A percentile compares a stretch with the other conserved stretches of the same genome.
Conservation (phyloP, 2,329 filamentous ascomycete genomes). For the Nemania diffusa region DNA sequence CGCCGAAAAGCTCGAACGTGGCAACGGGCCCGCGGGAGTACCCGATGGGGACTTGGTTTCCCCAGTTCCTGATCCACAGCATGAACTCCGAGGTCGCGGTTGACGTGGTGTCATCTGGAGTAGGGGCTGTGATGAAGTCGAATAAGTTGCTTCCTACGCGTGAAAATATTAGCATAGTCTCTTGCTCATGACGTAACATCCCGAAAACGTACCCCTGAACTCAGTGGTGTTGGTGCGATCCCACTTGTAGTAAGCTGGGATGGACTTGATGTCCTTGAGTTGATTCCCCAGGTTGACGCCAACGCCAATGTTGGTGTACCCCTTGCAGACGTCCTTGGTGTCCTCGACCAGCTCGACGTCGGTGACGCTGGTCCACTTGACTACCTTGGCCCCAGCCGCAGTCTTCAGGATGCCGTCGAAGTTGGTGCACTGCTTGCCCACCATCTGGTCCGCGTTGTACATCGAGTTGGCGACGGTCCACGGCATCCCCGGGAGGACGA, state of each 20-base stretch:
- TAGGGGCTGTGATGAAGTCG: conserved; percentile 41
- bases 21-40: conserved; percentile 38
- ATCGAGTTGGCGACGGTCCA: conserved; percentile 40
- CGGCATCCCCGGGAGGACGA: conserved; percentile 33
- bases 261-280: conserved; percentile 34
- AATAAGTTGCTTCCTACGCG: conserved; percentile 39
- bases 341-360: conserved; percentile 25
- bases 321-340: conserved; percentile 37
- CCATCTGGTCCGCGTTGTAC: conserved; percentile 37
- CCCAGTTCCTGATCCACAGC: conserved; percentile 42
- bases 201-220: conserved; percentile 34
- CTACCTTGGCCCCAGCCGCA: conserved; percentile 25
- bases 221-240: conserved; percentile 32
- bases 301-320: conserved; percentile 35
- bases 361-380: conserved; percentile 33
- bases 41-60: conserved; percentile 41
- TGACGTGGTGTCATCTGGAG: conserved; percentile 28
- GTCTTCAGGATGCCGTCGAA: conserved; percentile 27
- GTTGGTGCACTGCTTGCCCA: conserved; percentile 37
- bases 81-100: conserved; percentile 41
- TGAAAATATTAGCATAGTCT: conserved; percentile 6
- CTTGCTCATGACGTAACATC: not conserved
- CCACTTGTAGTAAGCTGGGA: conserved; percentile 35
- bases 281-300: conserved; percentile 32
- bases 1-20: conserved; percentile 38